Percentiles rank a stretch among this genome's conserved stretches.
Conservation (phyloP, 495 filamentous ascomycete genomes). For the Cercophora samala region DNA sequence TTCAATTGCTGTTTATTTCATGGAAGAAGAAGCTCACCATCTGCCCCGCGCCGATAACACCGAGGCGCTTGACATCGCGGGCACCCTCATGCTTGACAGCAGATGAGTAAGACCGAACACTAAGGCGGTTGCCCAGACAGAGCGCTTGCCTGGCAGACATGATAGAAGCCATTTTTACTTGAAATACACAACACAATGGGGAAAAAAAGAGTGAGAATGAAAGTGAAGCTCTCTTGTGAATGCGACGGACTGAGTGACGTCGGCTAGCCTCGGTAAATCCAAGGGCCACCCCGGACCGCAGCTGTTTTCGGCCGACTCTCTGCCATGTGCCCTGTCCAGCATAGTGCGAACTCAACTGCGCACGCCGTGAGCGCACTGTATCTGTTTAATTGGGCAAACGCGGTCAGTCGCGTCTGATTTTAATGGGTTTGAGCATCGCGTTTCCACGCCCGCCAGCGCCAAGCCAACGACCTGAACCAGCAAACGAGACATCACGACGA, state of each 20-base stretch:
- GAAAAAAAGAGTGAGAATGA: background rate
- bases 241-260: slow-evolving; percentile 9
- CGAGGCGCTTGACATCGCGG: slow-evolving; percentile 80
- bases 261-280: slow-evolving; percentile 12
- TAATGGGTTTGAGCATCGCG: background rate
- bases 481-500: slow-evolving; percentile 3
- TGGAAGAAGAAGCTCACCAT: slow-evolving; percentile 59
- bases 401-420: background rate
- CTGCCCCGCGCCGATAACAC: slow-evolving; percentile 93
- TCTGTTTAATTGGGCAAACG: background rate
- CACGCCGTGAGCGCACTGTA: background rate
- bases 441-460: background rate
- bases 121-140: slow-evolving; percentile 37
- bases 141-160: slow-evolving; percentile 34
- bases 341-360: background rate
- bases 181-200: background rate
- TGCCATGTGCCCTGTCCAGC: slow-evolving; percentile 1
- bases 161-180: slow-evolving; percentile 33
- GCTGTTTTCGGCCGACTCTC: background rate
- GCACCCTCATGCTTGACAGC: slow-evolving; percentile 41
- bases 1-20: slow-evolving; percentile 2
- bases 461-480: background rate
- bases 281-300: background rate
- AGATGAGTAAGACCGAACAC: slow-evolving; percentile 54
- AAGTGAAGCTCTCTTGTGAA: background rate